Evolutionary conservation across 805 yeast genomes (phyloP).

Genomic region (Ogataea parapolymorpha): DNA sequence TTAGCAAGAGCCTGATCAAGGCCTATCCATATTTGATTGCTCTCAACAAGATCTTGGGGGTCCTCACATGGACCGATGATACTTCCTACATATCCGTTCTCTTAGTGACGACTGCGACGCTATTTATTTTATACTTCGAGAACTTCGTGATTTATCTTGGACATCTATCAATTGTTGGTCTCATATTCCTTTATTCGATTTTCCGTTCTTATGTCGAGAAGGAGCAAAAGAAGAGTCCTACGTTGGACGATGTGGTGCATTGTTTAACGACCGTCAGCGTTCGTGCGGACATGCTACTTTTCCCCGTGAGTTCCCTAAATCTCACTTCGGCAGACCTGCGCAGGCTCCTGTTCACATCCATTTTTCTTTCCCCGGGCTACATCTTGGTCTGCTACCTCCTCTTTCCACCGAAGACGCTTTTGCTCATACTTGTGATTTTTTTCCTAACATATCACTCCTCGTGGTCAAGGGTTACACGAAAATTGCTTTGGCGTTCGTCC

Average conservation of each 20-base stretch:
- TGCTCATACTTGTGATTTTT: constrained; percentile 56
- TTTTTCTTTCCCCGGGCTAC: constrained; percentile 83
- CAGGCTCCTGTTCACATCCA: constrained; percentile 76
- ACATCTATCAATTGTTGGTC: constrained; percentile 65
- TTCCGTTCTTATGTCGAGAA: constrained; percentile 54
- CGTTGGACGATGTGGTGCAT: constrained; percentile 81
- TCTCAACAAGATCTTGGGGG: constrained; percentile 63
- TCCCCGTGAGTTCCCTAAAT: constrained; percentile 75
- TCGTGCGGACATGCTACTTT: constrained; percentile 70
- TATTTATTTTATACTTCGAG: constrained; percentile 74
- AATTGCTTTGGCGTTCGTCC: constrained; percentile 80
- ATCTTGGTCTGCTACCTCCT: constrained; percentile 64
- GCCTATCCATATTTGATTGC: constrained; percentile 83
- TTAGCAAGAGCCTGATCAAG: constrained; percentile 75
- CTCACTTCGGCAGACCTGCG: constrained; percentile 75
- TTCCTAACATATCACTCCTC: constrained; percentile 82
- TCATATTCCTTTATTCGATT: constrained; percentile 57
- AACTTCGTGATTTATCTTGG: constrained; percentile 76
- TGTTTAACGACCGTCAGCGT: constrained; percentile 70
- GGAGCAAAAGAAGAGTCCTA: constrained; percentile 65
- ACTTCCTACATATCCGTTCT: constrained; percentile 75
- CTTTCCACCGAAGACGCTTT: constrained; percentile 64
- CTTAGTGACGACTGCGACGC: constrained; percentile 50
- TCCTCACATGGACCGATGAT: constrained; percentile 89
- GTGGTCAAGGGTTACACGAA: constrained; percentile 79